Evolutionary conservation across 371 early-diverging fungal genomes (phyloP).

Genomic region (Quaeritorhiza haematococci): DNA sequence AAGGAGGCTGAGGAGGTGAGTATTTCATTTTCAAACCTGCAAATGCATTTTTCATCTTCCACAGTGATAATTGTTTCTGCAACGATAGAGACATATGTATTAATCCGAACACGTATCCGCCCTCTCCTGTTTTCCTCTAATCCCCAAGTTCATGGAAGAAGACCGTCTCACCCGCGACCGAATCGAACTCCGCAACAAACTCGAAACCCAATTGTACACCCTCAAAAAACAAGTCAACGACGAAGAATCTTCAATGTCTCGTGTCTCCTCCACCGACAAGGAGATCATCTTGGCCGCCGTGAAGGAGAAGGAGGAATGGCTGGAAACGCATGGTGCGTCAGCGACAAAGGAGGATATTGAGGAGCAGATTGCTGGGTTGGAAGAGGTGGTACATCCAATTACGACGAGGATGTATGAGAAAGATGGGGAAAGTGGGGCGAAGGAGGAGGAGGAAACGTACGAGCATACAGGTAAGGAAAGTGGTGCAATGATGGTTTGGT

Average conservation of each 20-base stretch:
- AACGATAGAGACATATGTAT: too few species aligned
- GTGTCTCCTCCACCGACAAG: slow-evolving; percentile 40
- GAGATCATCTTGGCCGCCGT: slow-evolving; percentile 25
- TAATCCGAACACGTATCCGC: too few species aligned
- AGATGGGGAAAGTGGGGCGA: slow-evolving; percentile 37
- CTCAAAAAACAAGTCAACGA: slow-evolving; percentile 65
- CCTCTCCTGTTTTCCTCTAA: too few species aligned
- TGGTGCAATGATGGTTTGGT: too few species aligned
- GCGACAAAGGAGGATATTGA: slow-evolving; percentile 58
- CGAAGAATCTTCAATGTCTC: slow-evolving; percentile 26
- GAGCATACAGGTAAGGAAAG: too few species aligned
- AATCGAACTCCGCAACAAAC: slow-evolving; percentile 18
- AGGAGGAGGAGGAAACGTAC: too few species aligned
- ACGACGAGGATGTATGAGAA: slow-evolving; percentile 63
- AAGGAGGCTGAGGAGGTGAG: too few species aligned
- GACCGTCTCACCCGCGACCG: slow-evolving; percentile 11
- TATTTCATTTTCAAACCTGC: too few species aligned
- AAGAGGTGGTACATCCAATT: slow-evolving; percentile 69
- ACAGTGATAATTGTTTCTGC: too few species aligned
- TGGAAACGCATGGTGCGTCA: slow-evolving; percentile 11
- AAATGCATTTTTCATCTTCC: too few species aligned
- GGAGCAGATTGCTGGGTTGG: slow-evolving; percentile 68
- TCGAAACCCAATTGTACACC: slow-evolving; percentile 63
- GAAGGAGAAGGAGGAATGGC: slow-evolving; percentile 43
- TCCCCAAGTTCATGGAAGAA: slow-evolving; percentile 18